Evolutionary conservation across 495 filamentous ascomycete genomes (phyloP), one percentile per base, ranked within the genome.

Genomic region (Neohortaea acidophila): DNA sequence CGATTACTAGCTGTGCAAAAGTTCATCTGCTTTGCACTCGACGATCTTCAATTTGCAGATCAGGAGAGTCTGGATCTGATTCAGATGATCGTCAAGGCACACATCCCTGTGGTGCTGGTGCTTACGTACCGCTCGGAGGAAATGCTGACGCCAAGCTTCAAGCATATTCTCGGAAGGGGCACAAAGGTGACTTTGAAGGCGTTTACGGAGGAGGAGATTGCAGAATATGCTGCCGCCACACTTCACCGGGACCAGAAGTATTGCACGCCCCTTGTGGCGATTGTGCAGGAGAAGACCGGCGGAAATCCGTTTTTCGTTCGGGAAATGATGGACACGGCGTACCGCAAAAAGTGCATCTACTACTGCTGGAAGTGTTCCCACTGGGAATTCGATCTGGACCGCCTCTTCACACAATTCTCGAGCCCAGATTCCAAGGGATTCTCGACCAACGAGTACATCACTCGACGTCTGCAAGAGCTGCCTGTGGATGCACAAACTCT

Each of bases 231-330:
- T 5, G 72, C 79, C 12, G 65, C 72, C 12, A 85, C 84, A 5
- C 70, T 94, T 6, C 74, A 67, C 36, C 53, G 72, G 28, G 61
- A 69, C 8, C 59, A 57, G 25, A 72, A 75, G 25, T 72, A 79
- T 28, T 65, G 76, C 14, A 44, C 77, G 6, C 66, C 77, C 5
- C 54, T 84, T 10, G 72, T 75, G 8, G 70, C 79, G 14, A 75
- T 86, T 9, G 68, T 91, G 13, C 79, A 84, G 55, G 81, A 84
- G 48, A 85, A 86, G 58, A 81, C 75, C 17, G 65, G 67, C 11
- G 82, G 83, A 0, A 89, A 91, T 49, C 80, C 81, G 0, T 92
- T 92, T 55, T 87, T 86, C 47, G 77, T 92, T 44, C 72, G 81
- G 21, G 81, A 91, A 55, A 86, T 94, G 73, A 68, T 94, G n/a